Conservation (phyloP, 352 stramenopile species). For the Pythium aphanidermatum region DNA sequence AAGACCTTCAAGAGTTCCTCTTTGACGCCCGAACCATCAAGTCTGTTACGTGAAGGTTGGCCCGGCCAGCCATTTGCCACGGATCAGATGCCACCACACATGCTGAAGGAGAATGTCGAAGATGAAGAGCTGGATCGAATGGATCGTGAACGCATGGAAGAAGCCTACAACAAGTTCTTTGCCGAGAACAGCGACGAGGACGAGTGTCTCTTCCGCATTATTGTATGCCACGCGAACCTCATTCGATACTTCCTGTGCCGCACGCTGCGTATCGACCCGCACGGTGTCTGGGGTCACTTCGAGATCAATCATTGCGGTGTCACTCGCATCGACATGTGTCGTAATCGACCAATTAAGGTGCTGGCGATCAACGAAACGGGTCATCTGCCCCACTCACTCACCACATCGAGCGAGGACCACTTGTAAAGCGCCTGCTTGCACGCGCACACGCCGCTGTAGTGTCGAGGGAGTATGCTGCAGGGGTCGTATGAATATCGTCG, state of each 20-base stretch:
- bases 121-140: slow-evolving; percentile 27
- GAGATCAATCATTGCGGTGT: slow-evolving; percentile 85
- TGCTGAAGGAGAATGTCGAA: slow-evolving; percentile 5
- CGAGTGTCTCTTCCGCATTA: slow-evolving; percentile 47
- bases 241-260: slow-evolving; percentile 81
- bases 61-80: slow-evolving; percentile 56
- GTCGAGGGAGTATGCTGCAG: too few relatives aligned
- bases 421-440: slow-evolving; percentile 22
- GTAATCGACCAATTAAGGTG: slow-evolving; percentile 63
- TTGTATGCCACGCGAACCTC: slow-evolving; percentile 81
- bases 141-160: slow-evolving; percentile 57
- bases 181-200: slow-evolving; percentile 34
- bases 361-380: slow-evolving; percentile 76
- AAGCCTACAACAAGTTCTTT: slow-evolving; percentile 53
- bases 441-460: background rate
- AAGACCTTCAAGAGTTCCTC: slow-evolving; percentile 39
- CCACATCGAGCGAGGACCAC: slow-evolving; percentile 82
- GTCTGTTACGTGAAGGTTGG: slow-evolving; percentile 70
- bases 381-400: slow-evolving; percentile 66
- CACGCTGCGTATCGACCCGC: slow-evolving; percentile 48
- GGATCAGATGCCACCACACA: slow-evolving; percentile 17
- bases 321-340: slow-evolving; percentile 68
- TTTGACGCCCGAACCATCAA: slow-evolving; percentile 19
- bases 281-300: slow-evolving; percentile 69
- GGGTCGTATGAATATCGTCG: too few relatives aligned